Base-by-base conservation (phyloP, 345 rosid species). In the Boechera divaricarpa region DNA sequence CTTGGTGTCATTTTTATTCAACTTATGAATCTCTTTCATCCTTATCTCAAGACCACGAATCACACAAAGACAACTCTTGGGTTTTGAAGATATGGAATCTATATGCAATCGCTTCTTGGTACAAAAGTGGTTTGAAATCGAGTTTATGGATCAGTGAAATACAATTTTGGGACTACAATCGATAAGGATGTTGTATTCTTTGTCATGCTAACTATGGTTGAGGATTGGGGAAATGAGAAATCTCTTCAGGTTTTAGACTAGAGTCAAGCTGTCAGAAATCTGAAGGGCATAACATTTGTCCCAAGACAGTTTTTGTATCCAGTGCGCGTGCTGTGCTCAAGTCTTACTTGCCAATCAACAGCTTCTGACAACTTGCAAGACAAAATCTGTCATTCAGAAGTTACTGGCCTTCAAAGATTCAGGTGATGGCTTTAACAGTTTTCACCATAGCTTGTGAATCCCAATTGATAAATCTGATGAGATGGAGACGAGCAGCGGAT, bases 391-490 rank as follows among this genome's bases (percentile, higher is more conserved):
- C 63, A 35, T 38, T 38, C 47, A 36, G 0, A 5, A 39, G 66
- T 61, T 41, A 39, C 18, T 39, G 35, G 51, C 49, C 35, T 62
- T 29, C 69, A 44, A 56, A 12, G 10, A 36, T 13, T 49, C 41
- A 29, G 67, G 79, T 28, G 48, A 36, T 57, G 24, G 47, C 28
- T 52, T 28, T 38, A 60, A 29, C 47, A 56, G 15, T 5, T 77
- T 18, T 78, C 73, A 73, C 78, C 74, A 73, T 5, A 79, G 57
- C 47, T 79, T 68, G 78, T 79, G 82, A 21, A 79, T 60, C 60
- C 82, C 82, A 36, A 79, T 73, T 28, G 58, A 74, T 63, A 73
- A 42, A 68, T 79, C 82, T 53, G 82, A 73, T 42, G 82, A 79
- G 70, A 79, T 79, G 47, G 82, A 79, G 47, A 79, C 74, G 1